Base-by-base conservation (phyloP, 176 grass and related monocot species). In the Rhynchospora pubera region DNA sequence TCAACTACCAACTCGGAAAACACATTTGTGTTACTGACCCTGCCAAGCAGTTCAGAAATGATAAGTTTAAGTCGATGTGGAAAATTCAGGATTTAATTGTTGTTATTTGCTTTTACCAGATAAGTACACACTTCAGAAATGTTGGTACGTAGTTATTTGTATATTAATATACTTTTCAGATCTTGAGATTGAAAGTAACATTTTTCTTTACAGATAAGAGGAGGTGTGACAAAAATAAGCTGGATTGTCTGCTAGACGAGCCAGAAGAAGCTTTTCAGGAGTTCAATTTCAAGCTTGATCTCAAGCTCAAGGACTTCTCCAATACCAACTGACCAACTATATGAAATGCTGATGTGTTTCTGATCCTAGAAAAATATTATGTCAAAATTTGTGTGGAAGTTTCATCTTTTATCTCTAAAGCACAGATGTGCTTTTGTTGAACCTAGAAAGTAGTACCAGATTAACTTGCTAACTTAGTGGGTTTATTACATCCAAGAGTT, bases 131-230 rank as follows among this genome's bases (percentile, higher is more conserved):
- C 9, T 70, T 46, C 10, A 46, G 39, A 70, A 70, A 70, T 70
- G 6, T 21, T 46, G 15, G n/a, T 67, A n/a, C n/a, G n/a, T n/a
- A 15, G 26, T 28, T 28, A 28, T 28, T 66, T 66, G 23, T 24
- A 63, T 26, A 28, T 66, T 1, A 67, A 28, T 16, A 67, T 13
- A 43, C 13, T 6, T 39, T 6, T 18, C 60, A 2, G 55, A 23
- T 62, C 21, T 24, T 23, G 22, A 62, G 21, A 62, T 18, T 7
- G 39, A 69, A 7, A 19, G 6, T 69, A 69, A 68, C 3, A 10
- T 45, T 69, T 69, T 45, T 69, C 65, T 45, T 74, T 74, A 74
- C n/a, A 74, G 69, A 74, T 24, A 51, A 73, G 19, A 51, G 46
- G n/a, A n/a, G n/a, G 15, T 26, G 46, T 74, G 69, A 51, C 13